phyloP scores from a whole-genome alignment of 2,329 filamentous ascomycete genomes.

The Colletotrichum cereale region DNA sequence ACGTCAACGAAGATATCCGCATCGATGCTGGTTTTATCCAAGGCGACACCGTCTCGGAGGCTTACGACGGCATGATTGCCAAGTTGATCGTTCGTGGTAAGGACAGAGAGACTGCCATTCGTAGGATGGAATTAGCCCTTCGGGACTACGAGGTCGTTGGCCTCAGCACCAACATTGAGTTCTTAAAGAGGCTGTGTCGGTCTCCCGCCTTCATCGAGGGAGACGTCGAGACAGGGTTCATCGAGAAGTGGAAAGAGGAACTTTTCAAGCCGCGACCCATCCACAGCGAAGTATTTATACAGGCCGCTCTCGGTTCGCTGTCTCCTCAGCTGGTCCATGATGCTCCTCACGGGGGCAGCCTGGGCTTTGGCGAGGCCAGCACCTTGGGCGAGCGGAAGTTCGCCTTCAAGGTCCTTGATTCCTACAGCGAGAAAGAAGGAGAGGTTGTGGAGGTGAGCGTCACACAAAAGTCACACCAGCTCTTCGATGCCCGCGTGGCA shows the following conservation, averaged over 20 bases:
- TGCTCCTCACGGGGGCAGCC: conserved; percentile 60
- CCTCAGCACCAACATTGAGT: conserved; percentile 95
- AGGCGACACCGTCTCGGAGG: conserved; percentile 91
- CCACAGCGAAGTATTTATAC: conserved; percentile 81
- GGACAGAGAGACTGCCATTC: conserved; percentile 83
- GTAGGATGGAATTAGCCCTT: conserved; percentile 83
- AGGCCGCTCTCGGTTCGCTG: conserved; percentile 79
- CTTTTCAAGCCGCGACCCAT: conserved; percentile 77
- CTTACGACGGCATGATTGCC: conserved; percentile 99
- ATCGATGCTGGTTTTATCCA: conserved; percentile 94
- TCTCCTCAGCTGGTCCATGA: conserved; percentile 23
- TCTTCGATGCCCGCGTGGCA: conserved; percentile 61
- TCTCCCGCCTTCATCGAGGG: conserved; percentile 86
- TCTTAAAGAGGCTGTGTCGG: conserved; percentile 87
- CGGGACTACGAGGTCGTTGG: conserved; percentile 94
- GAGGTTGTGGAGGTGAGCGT: conserved; percentile 68
- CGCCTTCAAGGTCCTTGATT: conserved; percentile 69
- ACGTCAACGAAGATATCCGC: conserved; percentile 77
- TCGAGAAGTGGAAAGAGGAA: conserved; percentile 85
- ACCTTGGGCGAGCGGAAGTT: conserved; percentile 60
- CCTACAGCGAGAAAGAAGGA: conserved; percentile 72
- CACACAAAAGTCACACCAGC: conserved; percentile 60
- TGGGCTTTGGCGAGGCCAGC: conserved; percentile 66
- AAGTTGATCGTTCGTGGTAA: conserved; percentile 93
- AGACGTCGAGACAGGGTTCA: conserved; percentile 95